Percentiles rank a stretch among this genome's conserved stretches.
These are phyloP conservation scores for Clonostachys sp. DNA, from an alignment of 2,329 filamentous ascomycete species.

Conservation along the genomic window DNA sequence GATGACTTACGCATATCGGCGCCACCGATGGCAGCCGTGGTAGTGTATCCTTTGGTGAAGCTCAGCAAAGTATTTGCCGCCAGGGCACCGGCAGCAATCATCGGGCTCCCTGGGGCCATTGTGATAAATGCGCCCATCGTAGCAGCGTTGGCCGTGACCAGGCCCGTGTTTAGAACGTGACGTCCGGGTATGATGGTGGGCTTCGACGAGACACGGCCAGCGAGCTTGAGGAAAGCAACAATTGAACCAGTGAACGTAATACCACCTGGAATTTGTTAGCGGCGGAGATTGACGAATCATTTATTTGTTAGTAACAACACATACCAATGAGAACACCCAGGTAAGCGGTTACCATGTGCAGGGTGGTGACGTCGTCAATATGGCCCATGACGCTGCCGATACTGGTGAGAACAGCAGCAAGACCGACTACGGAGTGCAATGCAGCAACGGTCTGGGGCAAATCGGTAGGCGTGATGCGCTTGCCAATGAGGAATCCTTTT, in stretches of 20 bases:
- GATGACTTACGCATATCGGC: conserved; percentile 72
- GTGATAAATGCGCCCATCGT: conserved; percentile 83
- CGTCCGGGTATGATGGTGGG: conserved; percentile 70
- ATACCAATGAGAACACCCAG: conserved; percentile 76
- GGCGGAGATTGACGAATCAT: neutral
- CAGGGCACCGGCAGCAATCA: conserved; percentile 74
- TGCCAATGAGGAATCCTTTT: conserved; percentile 68
- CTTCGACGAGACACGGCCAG: conserved; percentile 75
- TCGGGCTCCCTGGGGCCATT: conserved; percentile 73
- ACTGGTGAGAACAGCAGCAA: conserved; percentile 83
- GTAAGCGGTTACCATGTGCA: conserved; percentile 84
- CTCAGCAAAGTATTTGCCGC: conserved; percentile 73
- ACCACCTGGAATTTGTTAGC: conserved; percentile 41
- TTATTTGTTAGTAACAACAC: conserved; percentile 2
- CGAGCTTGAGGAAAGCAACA: conserved; percentile 83
- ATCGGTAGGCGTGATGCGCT: conserved; percentile 82
- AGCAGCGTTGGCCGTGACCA: conserved; percentile 72
- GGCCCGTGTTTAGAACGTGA: conserved; percentile 68
- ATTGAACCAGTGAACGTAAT: conserved; percentile 90
- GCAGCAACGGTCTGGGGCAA: conserved; percentile 87
- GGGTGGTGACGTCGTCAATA: conserved; percentile 63
- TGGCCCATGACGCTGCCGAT: conserved; percentile 81
- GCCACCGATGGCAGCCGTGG: conserved; percentile 84
- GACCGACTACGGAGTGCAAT: conserved; percentile 82
- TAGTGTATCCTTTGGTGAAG: conserved; percentile 84